phyloP scores from a whole-genome alignment of 768 basidiomycete genomes.

The Boletus tylopilopsis region DNA sequence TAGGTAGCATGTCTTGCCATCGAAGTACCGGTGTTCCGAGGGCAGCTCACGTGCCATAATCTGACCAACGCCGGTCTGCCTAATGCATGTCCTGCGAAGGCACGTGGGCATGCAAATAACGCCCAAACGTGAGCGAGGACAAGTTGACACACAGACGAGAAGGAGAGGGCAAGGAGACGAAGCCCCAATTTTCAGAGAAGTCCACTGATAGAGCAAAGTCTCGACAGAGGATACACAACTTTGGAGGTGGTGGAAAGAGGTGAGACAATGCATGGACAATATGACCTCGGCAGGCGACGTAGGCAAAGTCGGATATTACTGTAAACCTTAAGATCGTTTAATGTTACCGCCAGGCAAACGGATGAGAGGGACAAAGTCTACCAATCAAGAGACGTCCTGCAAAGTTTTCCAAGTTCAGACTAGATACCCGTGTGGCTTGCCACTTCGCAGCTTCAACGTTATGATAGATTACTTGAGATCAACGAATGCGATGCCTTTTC shows the following conservation, averaged over 20 bases:
- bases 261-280: slow-evolving; percentile 65
- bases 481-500: too few relatives aligned
- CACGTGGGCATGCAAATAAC: slow-evolving; percentile 72
- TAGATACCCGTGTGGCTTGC: slow-evolving; percentile 84
- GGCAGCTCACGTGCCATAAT: slow-evolving; percentile 19
- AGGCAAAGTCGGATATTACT: slow-evolving; percentile 61
- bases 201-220: slow-evolving; percentile 50
- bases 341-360: background rate
- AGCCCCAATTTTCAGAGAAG: slow-evolving; percentile 88
- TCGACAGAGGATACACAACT: slow-evolving; percentile 52
- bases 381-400: slow-evolving; percentile 74
- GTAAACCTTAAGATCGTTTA: slow-evolving; percentile 52
- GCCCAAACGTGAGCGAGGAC: slow-evolving; percentile 81
- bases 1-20: slow-evolving; percentile 59
- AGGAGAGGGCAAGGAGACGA: too few relatives aligned
- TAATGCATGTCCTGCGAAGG: background rate
- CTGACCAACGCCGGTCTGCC: background rate
- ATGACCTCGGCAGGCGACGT: slow-evolving; percentile 64
- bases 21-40: slow-evolving; percentile 45
- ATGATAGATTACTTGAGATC: slow-evolving; percentile 61
- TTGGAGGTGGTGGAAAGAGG: slow-evolving; percentile 71
- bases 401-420: slow-evolving; percentile 79
- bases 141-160: slow-evolving; percentile 77
- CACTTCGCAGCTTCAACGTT: slow-evolving; percentile 62
- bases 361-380: slow-evolving; percentile 23